A percentile compares a stretch with the other conserved stretches of the same genome.
Evolutionary conservation across 306 rosid genomes (phyloP).

Genomic region (Oxytropis ochrocephala): DNA sequence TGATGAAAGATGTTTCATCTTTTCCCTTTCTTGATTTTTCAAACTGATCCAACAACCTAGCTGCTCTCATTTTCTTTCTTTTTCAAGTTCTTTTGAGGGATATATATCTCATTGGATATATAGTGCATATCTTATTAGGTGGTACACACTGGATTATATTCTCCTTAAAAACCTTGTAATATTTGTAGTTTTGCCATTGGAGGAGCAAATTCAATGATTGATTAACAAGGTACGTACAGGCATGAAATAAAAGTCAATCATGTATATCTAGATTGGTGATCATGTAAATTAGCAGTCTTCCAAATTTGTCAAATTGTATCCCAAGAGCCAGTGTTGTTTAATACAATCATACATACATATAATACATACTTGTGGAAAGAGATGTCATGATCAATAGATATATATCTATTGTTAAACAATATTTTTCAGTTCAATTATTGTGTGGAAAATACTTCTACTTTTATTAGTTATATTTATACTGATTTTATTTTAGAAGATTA

Average conservation of each 20-base stretch:
- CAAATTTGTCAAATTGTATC: constrained; percentile 18
- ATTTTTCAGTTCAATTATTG: not conserved
- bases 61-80: not conserved
- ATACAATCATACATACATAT: not conserved
- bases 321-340: not conserved
- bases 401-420: not conserved
- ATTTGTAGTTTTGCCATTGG: not conserved
- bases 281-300: constrained; percentile 1
- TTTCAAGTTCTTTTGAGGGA: not conserved
- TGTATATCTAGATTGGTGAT: constrained; percentile 21
- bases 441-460: not conserved
- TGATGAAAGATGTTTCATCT: constrained; percentile 83
- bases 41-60: constrained; percentile 21
- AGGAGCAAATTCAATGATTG: not conserved
- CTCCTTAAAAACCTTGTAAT: not conserved
- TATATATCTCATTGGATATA: too few species aligned
- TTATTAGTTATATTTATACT: too few species aligned
- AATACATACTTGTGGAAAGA: constrained; percentile 9
- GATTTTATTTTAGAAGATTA: too few species aligned
- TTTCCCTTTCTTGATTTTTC: constrained; percentile 72
- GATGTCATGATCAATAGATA: not conserved
- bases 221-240: not conserved
- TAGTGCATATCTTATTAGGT: too few species aligned
- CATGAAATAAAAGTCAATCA: constrained; percentile 38
- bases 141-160: not conserved